Percentiles rank a stretch among this genome's conserved stretches.
Conservation (phyloP, 257 asterid genomes). For the Datura wrightii region DNA sequence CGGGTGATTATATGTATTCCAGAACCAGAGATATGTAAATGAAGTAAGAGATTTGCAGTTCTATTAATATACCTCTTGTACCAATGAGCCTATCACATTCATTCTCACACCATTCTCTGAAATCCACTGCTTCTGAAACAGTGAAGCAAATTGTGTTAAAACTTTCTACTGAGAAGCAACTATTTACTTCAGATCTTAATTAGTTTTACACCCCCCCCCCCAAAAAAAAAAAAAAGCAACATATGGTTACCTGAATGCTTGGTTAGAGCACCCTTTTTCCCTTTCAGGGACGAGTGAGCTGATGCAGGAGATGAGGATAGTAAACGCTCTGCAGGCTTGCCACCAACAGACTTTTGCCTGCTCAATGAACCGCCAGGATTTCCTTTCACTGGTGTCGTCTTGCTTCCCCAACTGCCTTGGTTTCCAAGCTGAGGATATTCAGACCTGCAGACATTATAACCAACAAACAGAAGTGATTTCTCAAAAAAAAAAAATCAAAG, state of each 20-base stretch:
- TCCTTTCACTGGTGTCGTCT: constrained; percentile 64
- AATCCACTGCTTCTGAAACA: constrained; percentile 85
- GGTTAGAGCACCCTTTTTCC: constrained; percentile 59
- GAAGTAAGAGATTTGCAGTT: neutral
- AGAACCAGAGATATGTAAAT: constrained; percentile 5
- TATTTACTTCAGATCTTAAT: neutral
- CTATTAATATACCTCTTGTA: constrained; percentile 67
- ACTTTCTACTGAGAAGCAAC: neutral
- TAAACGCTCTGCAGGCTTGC: constrained; percentile 53
- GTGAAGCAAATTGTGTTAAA: neutral
- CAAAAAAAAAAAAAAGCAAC: neutral
- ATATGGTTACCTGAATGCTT: constrained; percentile 68
- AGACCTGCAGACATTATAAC: constrained; percentile 55
- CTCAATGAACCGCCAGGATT: constrained; percentile 57
- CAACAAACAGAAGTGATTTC: neutral
- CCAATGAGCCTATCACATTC: constrained; percentile 87
- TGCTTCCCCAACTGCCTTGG: constrained; percentile 70
- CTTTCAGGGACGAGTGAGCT: constrained; percentile 56
- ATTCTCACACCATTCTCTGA: constrained; percentile 94
- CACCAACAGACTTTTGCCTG: constrained; percentile 60
- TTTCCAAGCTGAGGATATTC: constrained; percentile 77
- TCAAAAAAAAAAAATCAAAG: neutral
- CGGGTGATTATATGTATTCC: neutral
- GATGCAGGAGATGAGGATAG: constrained; percentile 57
- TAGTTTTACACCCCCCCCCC: neutral